Evolutionary conservation across 2,329 filamentous ascomycete genomes (phyloP).

Genomic region (Xylariaceae sp.): DNA sequence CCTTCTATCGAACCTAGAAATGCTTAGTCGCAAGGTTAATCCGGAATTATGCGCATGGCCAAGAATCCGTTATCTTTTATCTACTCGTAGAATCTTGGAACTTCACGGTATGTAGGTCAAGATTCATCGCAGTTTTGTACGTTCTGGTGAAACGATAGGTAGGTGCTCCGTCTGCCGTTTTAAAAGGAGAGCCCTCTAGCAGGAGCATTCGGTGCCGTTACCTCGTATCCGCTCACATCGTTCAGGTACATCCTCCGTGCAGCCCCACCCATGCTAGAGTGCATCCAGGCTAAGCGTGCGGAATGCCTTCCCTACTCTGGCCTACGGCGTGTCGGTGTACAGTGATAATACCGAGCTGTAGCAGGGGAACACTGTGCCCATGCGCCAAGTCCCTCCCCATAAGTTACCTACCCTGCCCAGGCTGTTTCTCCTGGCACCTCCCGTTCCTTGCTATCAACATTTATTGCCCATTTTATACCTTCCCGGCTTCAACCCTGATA

Average conservation of each 20-base stretch:
- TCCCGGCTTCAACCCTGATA: slow-evolving; percentile 39
- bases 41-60: too few relatives aligned
- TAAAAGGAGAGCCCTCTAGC: too few relatives aligned
- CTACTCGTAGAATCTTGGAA: too few relatives aligned
- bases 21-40: too few relatives aligned
- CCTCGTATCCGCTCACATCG: neutral
- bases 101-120: too few relatives aligned
- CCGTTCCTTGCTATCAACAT: slow-evolving; percentile 16
- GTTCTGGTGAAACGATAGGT: too few relatives aligned
- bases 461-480: slow-evolving; percentile 27
- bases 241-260: neutral
- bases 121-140: too few relatives aligned
- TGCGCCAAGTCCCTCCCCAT: slow-evolving; percentile 4
- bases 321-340: neutral
- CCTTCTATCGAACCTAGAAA: too few relatives aligned
- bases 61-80: too few relatives aligned
- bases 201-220: neutral
- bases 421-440: slow-evolving; percentile 15
- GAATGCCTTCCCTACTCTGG: neutral
- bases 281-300: neutral
- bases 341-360: neutral
- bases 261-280: neutral
- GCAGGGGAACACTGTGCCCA: neutral
- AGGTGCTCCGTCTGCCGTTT: too few relatives aligned
- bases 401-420: slow-evolving; percentile 8